Percentiles rank a stretch among this genome's conserved stretches.
phyloP scores from a whole-genome alignment of 2,329 filamentous ascomycete species.

The Fusarium sp. region DNA sequence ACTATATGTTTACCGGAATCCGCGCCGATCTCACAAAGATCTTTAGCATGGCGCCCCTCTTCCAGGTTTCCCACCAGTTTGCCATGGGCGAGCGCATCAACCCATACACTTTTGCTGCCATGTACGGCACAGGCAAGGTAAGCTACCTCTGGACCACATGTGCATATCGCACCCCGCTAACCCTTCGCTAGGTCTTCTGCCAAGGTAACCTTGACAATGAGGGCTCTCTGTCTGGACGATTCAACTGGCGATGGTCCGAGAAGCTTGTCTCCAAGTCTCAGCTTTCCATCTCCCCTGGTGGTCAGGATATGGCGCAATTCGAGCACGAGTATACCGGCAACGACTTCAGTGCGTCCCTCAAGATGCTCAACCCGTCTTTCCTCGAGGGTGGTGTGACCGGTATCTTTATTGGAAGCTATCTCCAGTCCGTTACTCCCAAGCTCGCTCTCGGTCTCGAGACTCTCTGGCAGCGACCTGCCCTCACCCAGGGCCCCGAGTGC shows the following conservation, averaged over 20 bases:
- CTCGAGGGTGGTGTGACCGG: conserved; percentile 93
- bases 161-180: conserved; percentile 31
- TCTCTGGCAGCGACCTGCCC: conserved; percentile 89
- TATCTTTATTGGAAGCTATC: conserved; percentile 94
- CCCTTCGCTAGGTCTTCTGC: conserved; percentile 79
- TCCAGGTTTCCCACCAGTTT: conserved; percentile 97
- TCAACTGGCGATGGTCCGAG: conserved; percentile 90
- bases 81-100: conserved; percentile 92
- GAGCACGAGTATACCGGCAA: conserved; percentile 95
- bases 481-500: conserved; percentile 89
- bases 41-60: conserved; percentile 91
- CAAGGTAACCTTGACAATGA: conserved; percentile 97
- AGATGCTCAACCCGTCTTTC: conserved; percentile 93
- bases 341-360: conserved; percentile 93
- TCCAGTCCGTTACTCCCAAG: conserved; percentile 89
- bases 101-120: conserved; percentile 92
- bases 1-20: conserved; percentile 96
- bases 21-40: conserved; percentile 96
- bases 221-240: conserved; percentile 84
- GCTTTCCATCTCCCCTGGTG: conserved; percentile 82
- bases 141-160: conserved; percentile 12
- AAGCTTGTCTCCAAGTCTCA: conserved; percentile 87
- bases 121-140: conserved; percentile 95
- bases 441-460: conserved; percentile 90
- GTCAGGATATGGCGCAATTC: conserved; percentile 89